Evolutionary conservation across 805 yeast species (phyloP).

Genomic region (Saccharomycodes ludwigii): DNA sequence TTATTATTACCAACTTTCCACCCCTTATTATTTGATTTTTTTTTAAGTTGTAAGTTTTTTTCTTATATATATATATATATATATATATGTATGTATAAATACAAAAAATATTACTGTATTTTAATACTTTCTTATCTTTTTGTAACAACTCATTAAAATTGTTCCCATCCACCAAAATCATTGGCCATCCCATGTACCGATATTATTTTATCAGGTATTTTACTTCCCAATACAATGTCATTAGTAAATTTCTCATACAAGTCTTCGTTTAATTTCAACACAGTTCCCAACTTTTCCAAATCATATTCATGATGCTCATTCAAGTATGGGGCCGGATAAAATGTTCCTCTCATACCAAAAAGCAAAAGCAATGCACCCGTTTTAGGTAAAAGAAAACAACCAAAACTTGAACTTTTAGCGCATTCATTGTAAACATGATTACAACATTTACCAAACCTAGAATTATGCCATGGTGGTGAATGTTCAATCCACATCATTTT

Average conservation of each 20-base stretch:
- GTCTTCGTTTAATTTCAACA: conserved; percentile 47
- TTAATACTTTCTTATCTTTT: no score
- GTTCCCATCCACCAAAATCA: conserved; percentile 96
- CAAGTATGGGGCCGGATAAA: conserved; percentile 69
- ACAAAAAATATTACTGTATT: no score
- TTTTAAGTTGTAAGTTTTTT: no score
- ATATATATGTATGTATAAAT: no score
- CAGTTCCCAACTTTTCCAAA: conserved; percentile 60
- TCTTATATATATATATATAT: no score
- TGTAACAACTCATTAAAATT: no score
- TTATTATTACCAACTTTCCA: no score
- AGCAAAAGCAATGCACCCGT: conserved; percentile 31
- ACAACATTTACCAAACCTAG: conserved; percentile 64
- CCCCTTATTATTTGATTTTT: no score
- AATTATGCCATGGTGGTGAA: conserved; percentile 33
- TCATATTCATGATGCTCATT: conserved; percentile 83
- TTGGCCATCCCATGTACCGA: conserved; percentile 65
- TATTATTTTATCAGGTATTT: conserved; percentile 63
- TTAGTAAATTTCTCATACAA: conserved; percentile 57
- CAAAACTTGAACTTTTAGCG: conserved; percentile 13
- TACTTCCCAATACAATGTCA: conserved; percentile 67
- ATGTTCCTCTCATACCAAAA: conserved; percentile 65
- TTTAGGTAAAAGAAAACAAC: conserved; percentile 16
- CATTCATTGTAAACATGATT: conserved; percentile 56
- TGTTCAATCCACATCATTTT: conserved; percentile 54